Conservation (phyloP, 2,329 filamentous ascomycete genomes). For the Cercospora citrullina region DNA sequence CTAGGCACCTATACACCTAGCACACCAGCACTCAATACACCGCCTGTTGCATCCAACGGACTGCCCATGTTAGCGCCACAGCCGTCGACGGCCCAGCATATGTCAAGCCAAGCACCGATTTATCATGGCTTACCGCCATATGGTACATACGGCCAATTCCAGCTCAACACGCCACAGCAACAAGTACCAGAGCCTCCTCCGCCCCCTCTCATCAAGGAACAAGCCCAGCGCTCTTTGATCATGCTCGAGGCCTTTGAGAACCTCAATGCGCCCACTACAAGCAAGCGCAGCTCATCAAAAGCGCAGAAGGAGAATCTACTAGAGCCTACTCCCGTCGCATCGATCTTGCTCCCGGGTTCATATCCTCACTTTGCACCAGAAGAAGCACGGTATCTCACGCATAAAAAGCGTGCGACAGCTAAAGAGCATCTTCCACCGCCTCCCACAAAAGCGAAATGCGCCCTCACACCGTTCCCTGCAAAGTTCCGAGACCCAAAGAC, state of each 20-base stretch:
- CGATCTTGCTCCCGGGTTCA: conserved; percentile 54
- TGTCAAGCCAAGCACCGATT: conserved; percentile 8
- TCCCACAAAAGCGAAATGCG: conserved; percentile 58
- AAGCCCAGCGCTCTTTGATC: conserved; percentile 38
- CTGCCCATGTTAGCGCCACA: conserved; percentile 18
- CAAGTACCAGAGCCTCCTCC: conserved; percentile 28
- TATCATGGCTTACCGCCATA: conserved; percentile 28
- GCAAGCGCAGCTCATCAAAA: conserved; percentile 26
- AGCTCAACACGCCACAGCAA: conserved; percentile 23
- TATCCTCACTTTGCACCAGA: conserved; percentile 55
- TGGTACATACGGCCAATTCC: conserved; percentile 20
- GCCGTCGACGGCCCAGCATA: conserved; percentile 10
- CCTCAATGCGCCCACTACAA: conserved; percentile 32
- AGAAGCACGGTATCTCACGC: conserved; percentile 53
- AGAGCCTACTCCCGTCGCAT: conserved; percentile 57
- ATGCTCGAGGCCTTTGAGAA: conserved; percentile 39
- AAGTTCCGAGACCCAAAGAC: conserved; percentile 84
- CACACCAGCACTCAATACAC: conserved; percentile 22
- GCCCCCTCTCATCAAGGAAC: conserved; percentile 35
- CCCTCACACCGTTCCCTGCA: conserved; percentile 70
- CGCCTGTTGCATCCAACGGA: conserved; percentile 7
- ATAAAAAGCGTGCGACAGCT: conserved; percentile 42
- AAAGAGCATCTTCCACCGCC: conserved; percentile 39
- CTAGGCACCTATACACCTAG: conserved; percentile 23
- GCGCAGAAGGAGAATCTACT: conserved; percentile 36